phyloP scores from a whole-genome alignment of 2,329 filamentous ascomycete species.

The Cyphellophora attinorum region DNA sequence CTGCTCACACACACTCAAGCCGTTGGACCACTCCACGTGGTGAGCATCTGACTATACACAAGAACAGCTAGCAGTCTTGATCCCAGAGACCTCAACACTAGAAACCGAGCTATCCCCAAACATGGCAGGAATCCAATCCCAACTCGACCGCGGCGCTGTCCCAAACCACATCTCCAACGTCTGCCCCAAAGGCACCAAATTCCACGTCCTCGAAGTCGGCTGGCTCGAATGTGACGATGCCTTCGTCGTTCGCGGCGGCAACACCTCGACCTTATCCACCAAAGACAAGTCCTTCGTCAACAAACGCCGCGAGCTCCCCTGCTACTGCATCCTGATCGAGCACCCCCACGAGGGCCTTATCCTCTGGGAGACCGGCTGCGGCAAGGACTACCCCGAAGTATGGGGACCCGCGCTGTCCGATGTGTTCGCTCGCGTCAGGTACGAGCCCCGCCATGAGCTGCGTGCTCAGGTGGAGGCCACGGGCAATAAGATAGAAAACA shows the following conservation, averaged over 20 bases:
- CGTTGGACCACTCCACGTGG: no score
- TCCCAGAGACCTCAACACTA: no score
- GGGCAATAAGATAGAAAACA: slow-evolving; percentile 17
- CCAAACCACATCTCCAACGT: slow-evolving; percentile 17
- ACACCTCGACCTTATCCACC: slow-evolving; percentile 13
- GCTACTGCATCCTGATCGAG: slow-evolving; percentile 44
- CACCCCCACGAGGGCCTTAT: slow-evolving; percentile 19
- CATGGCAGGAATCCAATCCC: slow-evolving; percentile 16
- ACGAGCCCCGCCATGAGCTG: slow-evolving; percentile 16
- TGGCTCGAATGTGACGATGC: slow-evolving; percentile 18
- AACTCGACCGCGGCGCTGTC: slow-evolving; percentile 16
- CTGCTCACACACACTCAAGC: no score
- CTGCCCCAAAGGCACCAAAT: slow-evolving; percentile 17
- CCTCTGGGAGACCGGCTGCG: slow-evolving; percentile 18
- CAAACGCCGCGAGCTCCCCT: slow-evolving; percentile 69
- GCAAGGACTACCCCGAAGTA: slow-evolving; percentile 17
- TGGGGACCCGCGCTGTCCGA: slow-evolving; percentile 15
- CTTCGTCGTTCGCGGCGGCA: slow-evolving; percentile 16
- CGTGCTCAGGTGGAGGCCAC: slow-evolving; percentile 17
- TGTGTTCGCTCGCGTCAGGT: slow-evolving; percentile 14
- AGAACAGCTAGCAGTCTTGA: no score
- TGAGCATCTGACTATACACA: no score
- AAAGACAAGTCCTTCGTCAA: slow-evolving; percentile 41
- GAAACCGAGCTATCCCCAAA: no score
- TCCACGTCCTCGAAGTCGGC: slow-evolving; percentile 16